A percentile compares a stretch with the other conserved stretches of the same genome.
These are phyloP conservation scores for Cubamyces sp. DNA, from an alignment of 768 basidiomycete genomes.

Conservation along the genomic window DNA sequence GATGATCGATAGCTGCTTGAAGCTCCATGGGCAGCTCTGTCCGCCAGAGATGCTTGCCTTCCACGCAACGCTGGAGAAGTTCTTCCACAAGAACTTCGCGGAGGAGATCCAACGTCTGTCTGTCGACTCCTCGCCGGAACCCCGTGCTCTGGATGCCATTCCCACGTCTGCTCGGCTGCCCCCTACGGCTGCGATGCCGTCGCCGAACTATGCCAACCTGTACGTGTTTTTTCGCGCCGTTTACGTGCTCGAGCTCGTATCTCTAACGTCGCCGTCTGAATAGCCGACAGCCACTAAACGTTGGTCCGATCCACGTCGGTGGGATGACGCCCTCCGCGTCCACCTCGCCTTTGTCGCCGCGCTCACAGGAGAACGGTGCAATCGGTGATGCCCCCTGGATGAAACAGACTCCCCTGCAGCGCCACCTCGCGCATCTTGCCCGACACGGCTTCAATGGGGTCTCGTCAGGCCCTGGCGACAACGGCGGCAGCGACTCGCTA, in stretches of 20 bases:
- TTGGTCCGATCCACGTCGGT: constrained; percentile 32
- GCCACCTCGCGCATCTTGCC: constrained; percentile 79
- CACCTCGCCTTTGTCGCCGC: constrained; percentile 25
- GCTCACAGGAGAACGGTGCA: constrained; percentile 24
- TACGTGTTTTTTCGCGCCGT: not conserved
- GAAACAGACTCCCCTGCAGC: constrained; percentile 77
- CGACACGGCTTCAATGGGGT: constrained; percentile 85
- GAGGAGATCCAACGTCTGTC: constrained; percentile 79
- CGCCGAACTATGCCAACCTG: constrained; percentile 22
- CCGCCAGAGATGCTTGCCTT: constrained; percentile 89
- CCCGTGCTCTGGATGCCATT: constrained; percentile 25
- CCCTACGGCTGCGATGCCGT: constrained; percentile 25
- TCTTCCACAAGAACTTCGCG: constrained; percentile 83
- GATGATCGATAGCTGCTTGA: constrained; percentile 82
- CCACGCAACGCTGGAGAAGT: constrained; percentile 85
- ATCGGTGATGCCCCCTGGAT: constrained; percentile 30
- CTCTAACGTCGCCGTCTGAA: not conserved
- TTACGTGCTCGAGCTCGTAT: not conserved
- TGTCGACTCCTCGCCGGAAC: constrained; percentile 59
- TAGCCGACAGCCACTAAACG: constrained; percentile 19
- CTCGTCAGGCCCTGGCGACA: constrained; percentile 74
- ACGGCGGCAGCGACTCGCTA: constrained; percentile 55
- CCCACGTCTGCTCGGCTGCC: constrained; percentile 20
- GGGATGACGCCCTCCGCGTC: constrained; percentile 23
- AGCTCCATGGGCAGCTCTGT: constrained; percentile 81